A percentile compares a stretch with the other conserved stretches of the same genome.
These are phyloP conservation scores for Sicyos baderoa DNA, from an alignment of 306 rosid species.

Conservation along the genomic window DNA sequence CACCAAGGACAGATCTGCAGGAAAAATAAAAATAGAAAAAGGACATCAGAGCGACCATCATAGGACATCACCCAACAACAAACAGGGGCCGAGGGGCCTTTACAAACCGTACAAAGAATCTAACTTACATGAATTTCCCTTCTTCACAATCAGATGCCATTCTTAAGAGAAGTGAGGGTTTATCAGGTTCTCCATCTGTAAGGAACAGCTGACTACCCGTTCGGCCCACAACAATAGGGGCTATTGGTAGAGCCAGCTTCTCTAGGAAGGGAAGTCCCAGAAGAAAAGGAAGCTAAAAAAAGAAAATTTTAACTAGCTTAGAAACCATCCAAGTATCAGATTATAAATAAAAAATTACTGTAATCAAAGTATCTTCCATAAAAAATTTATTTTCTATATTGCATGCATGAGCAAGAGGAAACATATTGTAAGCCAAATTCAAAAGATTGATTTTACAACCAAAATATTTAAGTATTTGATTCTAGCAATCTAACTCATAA, in stretches of 20 bases:
- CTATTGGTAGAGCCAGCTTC: slow-evolving; percentile 74
- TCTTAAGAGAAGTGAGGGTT: slow-evolving; percentile 79
- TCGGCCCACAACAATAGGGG: slow-evolving; percentile 73
- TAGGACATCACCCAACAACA: not conserved
- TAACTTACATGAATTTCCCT: slow-evolving; percentile 71
- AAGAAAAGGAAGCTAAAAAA: slow-evolving; percentile 79
- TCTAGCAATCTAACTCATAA: not conserved
- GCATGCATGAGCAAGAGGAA: not conserved
- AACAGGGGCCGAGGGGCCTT: not conserved
- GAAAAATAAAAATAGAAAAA: slow-evolving; percentile 12
- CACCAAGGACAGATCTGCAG: slow-evolving; percentile 81
- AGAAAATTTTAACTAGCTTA: not conserved
- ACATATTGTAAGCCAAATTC: not conserved
- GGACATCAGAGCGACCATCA: not conserved
- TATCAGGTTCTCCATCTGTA: slow-evolving; percentile 80
- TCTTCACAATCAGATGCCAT: slow-evolving; percentile 87
- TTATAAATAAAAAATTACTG: not conserved
- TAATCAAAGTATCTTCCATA: not conserved
- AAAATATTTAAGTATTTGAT: not conserved
- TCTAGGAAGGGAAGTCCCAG: slow-evolving; percentile 75
- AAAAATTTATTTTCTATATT: too few species aligned
- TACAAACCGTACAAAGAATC: slow-evolving; percentile 4
- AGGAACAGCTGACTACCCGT: slow-evolving; percentile 94
- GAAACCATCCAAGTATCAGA: not conserved
- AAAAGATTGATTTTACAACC: not conserved